These are phyloP conservation scores for Rhizophagus sp. DNA, from an alignment of 192 early-diverging fungal genomes.

Conservation along the genomic window DNA sequence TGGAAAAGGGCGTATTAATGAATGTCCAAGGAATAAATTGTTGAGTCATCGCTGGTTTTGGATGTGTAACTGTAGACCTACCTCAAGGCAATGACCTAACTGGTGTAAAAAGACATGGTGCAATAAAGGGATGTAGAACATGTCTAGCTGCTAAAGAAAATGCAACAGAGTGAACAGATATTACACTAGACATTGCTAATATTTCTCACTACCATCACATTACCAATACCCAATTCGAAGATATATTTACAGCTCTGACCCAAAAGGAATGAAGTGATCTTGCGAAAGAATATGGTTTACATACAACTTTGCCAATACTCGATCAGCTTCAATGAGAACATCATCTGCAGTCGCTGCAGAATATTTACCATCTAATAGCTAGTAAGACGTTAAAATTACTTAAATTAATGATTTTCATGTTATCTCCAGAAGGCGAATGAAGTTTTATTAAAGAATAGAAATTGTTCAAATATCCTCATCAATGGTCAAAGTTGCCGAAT, in stretches of 20 bases:
- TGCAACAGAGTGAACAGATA: too few relatives aligned
- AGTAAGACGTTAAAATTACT: neutral
- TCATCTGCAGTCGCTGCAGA: neutral
- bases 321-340: neutral
- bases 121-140: neutral
- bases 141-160: neutral
- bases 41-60: neutral
- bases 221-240: neutral
- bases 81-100: neutral
- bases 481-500: neutral
- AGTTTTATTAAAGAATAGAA: neutral
- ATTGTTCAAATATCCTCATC: neutral
- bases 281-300: neutral
- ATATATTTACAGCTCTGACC: neutral
- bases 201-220: neutral
- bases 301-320: neutral
- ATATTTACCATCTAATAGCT: neutral
- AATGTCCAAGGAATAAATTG: too few relatives aligned
- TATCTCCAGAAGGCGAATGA: neutral
- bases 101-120: neutral
- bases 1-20: too few relatives aligned
- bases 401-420: neutral
- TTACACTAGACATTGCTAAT: neutral
- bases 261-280: neutral
- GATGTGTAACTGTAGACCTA: neutral